These are phyloP conservation scores for Lupinus albus DNA, from an alignment of 306 rosid genomes.

Conservation along the genomic window DNA sequence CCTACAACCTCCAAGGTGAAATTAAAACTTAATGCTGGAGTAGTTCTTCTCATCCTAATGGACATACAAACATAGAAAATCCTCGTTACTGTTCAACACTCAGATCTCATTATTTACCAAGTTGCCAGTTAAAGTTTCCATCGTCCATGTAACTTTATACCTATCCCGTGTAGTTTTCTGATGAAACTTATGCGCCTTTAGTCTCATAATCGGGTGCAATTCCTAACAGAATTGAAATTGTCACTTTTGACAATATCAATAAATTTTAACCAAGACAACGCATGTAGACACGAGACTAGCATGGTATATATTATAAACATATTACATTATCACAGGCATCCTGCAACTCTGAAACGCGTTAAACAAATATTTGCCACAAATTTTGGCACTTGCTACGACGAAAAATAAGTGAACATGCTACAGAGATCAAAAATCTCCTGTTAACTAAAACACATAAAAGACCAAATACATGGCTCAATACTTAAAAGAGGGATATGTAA, in stretches of 20 bases:
- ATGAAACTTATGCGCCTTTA: neutral
- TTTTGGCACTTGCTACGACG: neutral
- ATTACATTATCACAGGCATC: neutral
- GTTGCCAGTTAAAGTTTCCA: neutral
- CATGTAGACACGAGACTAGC: conserved; percentile 22
- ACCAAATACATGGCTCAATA: conserved; percentile 3
- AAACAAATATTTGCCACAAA: neutral
- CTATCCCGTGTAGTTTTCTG: conserved; percentile 19
- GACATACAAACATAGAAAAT: neutral
- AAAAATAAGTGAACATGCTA: conserved; percentile 13
- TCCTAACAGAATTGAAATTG: neutral
- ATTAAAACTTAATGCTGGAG: neutral
- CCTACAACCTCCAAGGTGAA: neutral
- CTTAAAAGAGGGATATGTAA: conserved; percentile 4
- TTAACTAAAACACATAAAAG: neutral
- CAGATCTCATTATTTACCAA: conserved; percentile 5
- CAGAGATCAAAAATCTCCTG: conserved; percentile 18
- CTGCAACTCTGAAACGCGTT: conserved; percentile 11
- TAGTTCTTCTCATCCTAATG: neutral
- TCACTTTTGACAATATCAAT: conserved; percentile 29
- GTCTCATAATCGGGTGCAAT: neutral
- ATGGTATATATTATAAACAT: neutral
- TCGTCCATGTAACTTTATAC: neutral
- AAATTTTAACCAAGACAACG: conserved; percentile 30
- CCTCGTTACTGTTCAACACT: neutral